Evolutionary conservation across 2,329 filamentous ascomycete species (phyloP), one percentile per base, ranked within the genome.

Genomic region (Tolypocladium endophyticum): DNA sequence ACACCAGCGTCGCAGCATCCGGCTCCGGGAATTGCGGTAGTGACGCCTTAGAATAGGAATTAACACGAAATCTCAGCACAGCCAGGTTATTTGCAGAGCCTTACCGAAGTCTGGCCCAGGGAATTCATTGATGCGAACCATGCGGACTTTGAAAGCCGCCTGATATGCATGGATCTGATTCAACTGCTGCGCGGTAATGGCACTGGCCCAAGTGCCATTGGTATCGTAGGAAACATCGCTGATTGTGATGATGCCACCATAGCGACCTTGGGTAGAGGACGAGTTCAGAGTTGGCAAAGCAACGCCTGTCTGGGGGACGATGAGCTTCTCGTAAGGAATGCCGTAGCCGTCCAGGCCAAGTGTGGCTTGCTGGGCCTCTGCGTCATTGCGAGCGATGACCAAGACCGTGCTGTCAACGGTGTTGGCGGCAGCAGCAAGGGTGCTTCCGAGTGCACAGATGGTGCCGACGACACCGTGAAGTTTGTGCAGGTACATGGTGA

Each of bases 91-190:
- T 16, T 25, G n/a, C 3, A 2, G 25, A 23, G 65, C 68, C 64
- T 73, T 71, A 65, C 82, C 81, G 65, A 77, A 81, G 12, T 77
- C 75, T 18, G 77, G 68, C 8, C 76, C 76, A 7, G 84, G 84
- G 64, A 77, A 85, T 7, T 80, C 81, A 65, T 85, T 82, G 25
- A 84, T 71, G 55, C 83, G 80, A 36, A 86, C 82, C 81, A 86
- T 82, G 35, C 84, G 77, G 16, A 84, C 80, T 25, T 82, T 80
- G 63, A 84, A 87, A 33, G 71, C 71, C 2, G 75, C 74, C 69
- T 87, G 84, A 64, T 87, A 87, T 55, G 76, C 74, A 64, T 82
- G 84, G 3, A 87, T 68, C 55, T 76, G 67, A 36, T 78, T 74
- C 81, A 80, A 84, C 73, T 87, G 84, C 50, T 75, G 76, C 7